These are phyloP conservation scores for Plectosphaerella cucumerina DNA, from an alignment of 2,329 filamentous ascomycete species.

Conservation along the genomic window DNA sequence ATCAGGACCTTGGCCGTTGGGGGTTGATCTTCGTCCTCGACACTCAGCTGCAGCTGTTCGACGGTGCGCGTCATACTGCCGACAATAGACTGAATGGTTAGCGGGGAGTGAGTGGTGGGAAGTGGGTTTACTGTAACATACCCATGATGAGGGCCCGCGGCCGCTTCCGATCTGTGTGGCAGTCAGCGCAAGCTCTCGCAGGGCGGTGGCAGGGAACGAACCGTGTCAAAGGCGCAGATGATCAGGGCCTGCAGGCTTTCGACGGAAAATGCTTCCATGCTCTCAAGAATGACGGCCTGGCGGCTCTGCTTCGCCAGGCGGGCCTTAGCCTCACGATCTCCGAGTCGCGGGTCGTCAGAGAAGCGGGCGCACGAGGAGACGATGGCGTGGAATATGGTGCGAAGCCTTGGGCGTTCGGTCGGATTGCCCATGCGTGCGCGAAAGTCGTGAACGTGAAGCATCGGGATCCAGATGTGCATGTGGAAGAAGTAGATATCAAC, in stretches of 20 bases:
- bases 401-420: conserved; percentile 13
- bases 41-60: conserved; percentile 30
- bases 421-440: conserved; percentile 15
- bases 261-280: conserved; percentile 29
- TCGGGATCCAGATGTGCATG: conserved; percentile 35
- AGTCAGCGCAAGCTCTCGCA: background rate
- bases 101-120: background rate
- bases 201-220: conserved; percentile 5
- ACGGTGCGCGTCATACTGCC: conserved; percentile 33
- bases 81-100: conserved; percentile 23
- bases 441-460: conserved; percentile 25
- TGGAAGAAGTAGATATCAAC: conserved; percentile 29
- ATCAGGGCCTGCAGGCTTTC: conserved; percentile 28
- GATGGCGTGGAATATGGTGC: conserved; percentile 31
- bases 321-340: conserved; percentile 9
- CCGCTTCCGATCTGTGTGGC: conserved; percentile 25
- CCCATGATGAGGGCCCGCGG: conserved; percentile 25
- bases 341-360: conserved; percentile 20
- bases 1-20: conserved; percentile 23
- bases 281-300: conserved; percentile 24
- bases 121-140: conserved; percentile 2
- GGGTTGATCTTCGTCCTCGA: conserved; percentile 25
- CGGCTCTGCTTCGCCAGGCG: conserved; percentile 3
- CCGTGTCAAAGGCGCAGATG: conserved; percentile 30
- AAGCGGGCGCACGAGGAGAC: conserved; percentile 20